Base-by-base conservation (phyloP, 192 early-diverging fungal genomes). In the Allomyces macrogynus region DNA sequence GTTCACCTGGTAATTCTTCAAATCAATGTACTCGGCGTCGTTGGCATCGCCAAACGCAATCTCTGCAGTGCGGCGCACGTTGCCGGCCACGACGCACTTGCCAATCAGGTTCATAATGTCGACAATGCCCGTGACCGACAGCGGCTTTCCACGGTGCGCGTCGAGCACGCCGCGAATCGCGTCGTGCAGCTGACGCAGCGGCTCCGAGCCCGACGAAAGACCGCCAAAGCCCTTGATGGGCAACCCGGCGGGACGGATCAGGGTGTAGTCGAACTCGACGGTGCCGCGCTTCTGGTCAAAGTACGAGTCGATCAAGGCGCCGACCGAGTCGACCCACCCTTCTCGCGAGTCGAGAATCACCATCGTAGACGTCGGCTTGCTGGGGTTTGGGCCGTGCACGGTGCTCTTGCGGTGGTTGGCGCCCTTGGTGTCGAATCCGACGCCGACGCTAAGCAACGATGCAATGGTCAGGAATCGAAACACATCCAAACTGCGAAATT, bases 21-120 rank as follows among this genome's bases (percentile, higher is more conserved):
- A 63, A 23, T 77, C 71, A n/a, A 79, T 62, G 63, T 75, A 79
- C 63, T 78, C 76, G 22, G 63, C 54, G 61, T 71, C 69, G 18
- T 62, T 18, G 22, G 77, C 68, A 18, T 74, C 73, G 24, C 77
- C 77, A 61, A 79, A 79, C 4, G 77, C 73, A 43, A 79, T 79
- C 66, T 79, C 77, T 16, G 77, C 77, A 4, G 76, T 75, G 25
- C 77, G 67, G 7, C 77, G 77, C 12, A 78, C 76, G 61, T 79
- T 79, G 43, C 77, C 77, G 12, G 70, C 71, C 10, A 79, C 74
- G 4, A 79, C 76, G 24, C 77, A 79, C 63, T 75, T 75, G 61
- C 77, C 77, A 24, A 79, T 73, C 43, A 75, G 62, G 62, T 79
- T 79, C 75, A 79, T 77, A 18, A 79, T 27, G 60, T 79, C 77